These are phyloP conservation scores for Microbotryum scabiosae DNA, from an alignment of 1,284 basidiomycete species.

Conservation along the genomic window DNA sequence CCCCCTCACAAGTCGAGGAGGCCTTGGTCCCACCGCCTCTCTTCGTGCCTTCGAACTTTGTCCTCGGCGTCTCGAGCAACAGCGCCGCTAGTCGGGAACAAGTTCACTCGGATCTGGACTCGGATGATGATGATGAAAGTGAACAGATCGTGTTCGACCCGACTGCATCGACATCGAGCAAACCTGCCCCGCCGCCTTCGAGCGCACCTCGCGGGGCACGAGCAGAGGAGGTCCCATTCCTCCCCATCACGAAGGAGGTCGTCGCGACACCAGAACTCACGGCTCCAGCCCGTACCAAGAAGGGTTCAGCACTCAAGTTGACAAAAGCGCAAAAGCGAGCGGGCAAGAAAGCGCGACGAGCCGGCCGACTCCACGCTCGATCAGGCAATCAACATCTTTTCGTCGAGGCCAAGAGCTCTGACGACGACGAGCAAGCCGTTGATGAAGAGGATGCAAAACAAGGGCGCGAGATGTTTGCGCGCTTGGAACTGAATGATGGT, in stretches of 20 bases:
- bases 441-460: not conserved
- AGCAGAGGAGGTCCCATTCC: not conserved
- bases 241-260: not conserved
- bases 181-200: not conserved
- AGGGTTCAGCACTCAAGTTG: not conserved
- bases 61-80: no score
- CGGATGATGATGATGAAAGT: not conserved
- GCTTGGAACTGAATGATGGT: conserved; percentile 7
- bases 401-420: not conserved
- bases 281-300: not conserved
- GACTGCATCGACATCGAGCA: not conserved
- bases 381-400: conserved; percentile 15
- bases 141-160: conserved; percentile 18
- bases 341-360: conserved; percentile 16
- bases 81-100: no score
- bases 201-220: not conserved
- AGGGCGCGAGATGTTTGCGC: conserved; percentile 15
- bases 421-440: conserved; percentile 2
- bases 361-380: conserved; percentile 16
- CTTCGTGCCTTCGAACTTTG: no score
- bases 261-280: not conserved
- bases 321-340: conserved; percentile 15
- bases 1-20: no score
- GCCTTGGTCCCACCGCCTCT: no score
- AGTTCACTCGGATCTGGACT: no score